Base-by-base conservation (phyloP, 1,284 basidiomycete species). In the Boletus semigastroideus region DNA sequence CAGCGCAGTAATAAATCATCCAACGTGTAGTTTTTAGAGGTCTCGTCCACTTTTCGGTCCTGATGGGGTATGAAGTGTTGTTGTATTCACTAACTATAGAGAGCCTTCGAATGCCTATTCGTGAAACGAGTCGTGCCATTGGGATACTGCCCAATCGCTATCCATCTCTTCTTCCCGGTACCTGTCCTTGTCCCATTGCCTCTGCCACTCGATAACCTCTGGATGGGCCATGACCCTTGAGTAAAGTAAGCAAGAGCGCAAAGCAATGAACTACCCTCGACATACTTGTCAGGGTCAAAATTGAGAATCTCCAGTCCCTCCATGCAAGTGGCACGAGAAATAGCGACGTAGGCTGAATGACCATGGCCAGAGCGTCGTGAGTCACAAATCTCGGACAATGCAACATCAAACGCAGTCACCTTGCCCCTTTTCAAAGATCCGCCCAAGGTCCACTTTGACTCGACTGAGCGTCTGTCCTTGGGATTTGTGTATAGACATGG, bases 271-370 rank as follows among this genome's bases (percentile, higher is more conserved):
- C 13, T 10, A 17, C 31, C 19, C 20, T 43, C 8, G 14, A 62
- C 78, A 51, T 62, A 90, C 92, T 88, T 94, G 30, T 71, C 72
- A 0, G 84, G 72, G 53, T 84, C 77, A 68, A 98, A 98, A 50
- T 90, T 83, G 5, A 87, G 66, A 5, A 98, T 87, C 68, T 98
- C 88, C n/a, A 98, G 74, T 0, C 87, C 84, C 33, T 95, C 88
- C 62, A 97, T 76, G 13, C 79, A 83, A 0, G 92, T 97, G 6
- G 95, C 95, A 34, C 95, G 87, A 8, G 93, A 95, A 16, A 98
- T 78, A 0, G 94, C 95, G 39, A 97, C 94, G 66, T 98, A 98
- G 2, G 91, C 92, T 83, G 58, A 16, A 75, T 70, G 71, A 72
- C 71, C 72, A 42, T 30, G 9, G 49, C 45, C 31, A n/a, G 4